Percentiles rank a stretch among this genome's conserved stretches.
These are phyloP conservation scores for Chlamydomonas reinhardtii DNA, from an alignment of 163 green algal species.

Conservation along the genomic window DNA sequence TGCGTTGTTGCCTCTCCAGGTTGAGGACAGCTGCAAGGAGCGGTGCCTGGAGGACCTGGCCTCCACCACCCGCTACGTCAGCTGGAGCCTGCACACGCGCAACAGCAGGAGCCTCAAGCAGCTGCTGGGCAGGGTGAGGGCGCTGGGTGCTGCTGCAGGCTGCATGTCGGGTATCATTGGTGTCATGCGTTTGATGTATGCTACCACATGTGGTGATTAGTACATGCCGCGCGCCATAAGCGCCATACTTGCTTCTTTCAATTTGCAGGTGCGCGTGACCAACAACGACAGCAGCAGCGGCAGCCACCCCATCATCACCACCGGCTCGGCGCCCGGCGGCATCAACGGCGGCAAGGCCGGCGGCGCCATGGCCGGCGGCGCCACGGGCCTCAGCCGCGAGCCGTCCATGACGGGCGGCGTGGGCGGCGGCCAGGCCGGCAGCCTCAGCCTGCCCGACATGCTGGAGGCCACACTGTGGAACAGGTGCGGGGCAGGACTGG, in stretches of 20 bases:
- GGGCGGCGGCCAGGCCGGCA: neutral
- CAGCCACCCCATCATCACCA: constrained; percentile 6
- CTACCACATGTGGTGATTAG: too few relatives aligned
- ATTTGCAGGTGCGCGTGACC: constrained; percentile 7
- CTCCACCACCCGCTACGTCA: constrained; percentile 93
- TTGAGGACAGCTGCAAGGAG: constrained; percentile 68
- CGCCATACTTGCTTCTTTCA: too few relatives aligned
- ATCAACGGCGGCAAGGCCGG: constrained; percentile 4
- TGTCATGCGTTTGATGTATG: too few relatives aligned
- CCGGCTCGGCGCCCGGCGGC: neutral
- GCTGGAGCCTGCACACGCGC: constrained; percentile 95
- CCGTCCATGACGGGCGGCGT: neutral
- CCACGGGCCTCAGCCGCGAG: constrained; percentile 4
- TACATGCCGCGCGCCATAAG: too few relatives aligned
- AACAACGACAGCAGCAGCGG: neutral
- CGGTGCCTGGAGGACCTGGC: constrained; percentile 92
- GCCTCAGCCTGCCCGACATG: constrained; percentile 63
- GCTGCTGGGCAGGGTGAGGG: constrained; percentile 77
- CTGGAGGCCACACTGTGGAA: constrained; percentile 94
- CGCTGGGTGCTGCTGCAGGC: too few relatives aligned
- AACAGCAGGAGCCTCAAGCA: constrained; percentile 71
- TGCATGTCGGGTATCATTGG: too few relatives aligned
- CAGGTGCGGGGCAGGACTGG: neutral
- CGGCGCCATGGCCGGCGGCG: neutral
- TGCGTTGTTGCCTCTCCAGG: constrained; percentile 5